Base-by-base conservation (phyloP, 805 yeast species). In the Zygotorulaspora danielsina region DNA sequence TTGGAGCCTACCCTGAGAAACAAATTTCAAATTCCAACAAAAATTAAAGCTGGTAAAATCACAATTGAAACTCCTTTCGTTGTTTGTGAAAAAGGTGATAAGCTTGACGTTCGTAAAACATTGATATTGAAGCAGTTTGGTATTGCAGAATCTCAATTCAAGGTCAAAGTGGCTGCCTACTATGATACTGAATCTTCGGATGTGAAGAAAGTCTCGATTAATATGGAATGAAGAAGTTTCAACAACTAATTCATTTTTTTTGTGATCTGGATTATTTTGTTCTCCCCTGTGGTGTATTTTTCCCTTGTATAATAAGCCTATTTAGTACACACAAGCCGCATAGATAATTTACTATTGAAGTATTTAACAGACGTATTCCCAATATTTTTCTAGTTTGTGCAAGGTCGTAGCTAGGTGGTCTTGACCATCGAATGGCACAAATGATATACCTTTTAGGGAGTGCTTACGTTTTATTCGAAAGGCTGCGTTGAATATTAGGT, bases 111-210 rank as follows among this genome's bases (percentile, higher is more conserved):
- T 35, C 82, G 84, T 56, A 94, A 93, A 68, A 94, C 97, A 17
- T 75, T 93, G 51, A 78, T 93, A 40, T 73, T 93, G 63, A 93
- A 93, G 67, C 93, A 86, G 53, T 94, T 93, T 64, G 99, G 99
- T 57, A 78, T 94, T 42, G 97, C 97, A 9, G 87, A 88, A 40
- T 75, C 96, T 32, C 88, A 85, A 59, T 93, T 90, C 67, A 86
- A 80, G 64, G 94, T 93, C 37, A 74, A 78, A 53, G 67, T 84
- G 47, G 66, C 79, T 52, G 96, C 93, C 13, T 85, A 74, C 63
- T 90, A 84, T 60, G 80, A 83, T 60, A 79, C 75, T 42, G 87
- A 85, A 49, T 39, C 63, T 12, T 48, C 65, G 24, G 48, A 55
- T 29, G 54, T 66, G 38, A 55, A 59, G 32, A 46, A 51, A 32